Conservation (phyloP, 805 yeast genomes). For the Metschnikowia corniflorae region DNA sequence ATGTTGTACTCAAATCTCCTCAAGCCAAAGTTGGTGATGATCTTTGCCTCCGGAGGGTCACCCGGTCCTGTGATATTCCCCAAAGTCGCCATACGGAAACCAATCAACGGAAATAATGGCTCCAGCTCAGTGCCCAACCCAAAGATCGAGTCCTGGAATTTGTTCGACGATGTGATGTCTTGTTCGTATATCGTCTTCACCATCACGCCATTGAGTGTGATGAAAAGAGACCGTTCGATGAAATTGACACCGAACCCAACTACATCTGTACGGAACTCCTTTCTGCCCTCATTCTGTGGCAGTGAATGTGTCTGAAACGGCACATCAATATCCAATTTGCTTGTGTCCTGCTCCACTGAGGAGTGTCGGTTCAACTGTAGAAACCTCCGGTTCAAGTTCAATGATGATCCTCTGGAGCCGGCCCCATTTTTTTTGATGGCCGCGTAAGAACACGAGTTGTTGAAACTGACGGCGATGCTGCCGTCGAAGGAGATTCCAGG, state of each 20-base stretch:
- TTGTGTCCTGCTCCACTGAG: constrained; percentile 27
- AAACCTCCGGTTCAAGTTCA: constrained; percentile 36
- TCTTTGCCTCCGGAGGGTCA: constrained; percentile 16
- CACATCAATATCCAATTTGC: constrained; percentile 35
- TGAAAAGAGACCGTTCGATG: constrained; percentile 58
- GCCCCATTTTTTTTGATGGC: constrained; percentile 32
- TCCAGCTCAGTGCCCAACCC: constrained; percentile 16
- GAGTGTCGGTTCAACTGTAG: constrained; percentile 28
- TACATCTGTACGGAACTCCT: constrained; percentile 49
- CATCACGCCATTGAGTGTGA: constrained; percentile 74
- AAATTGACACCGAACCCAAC: constrained; percentile 86
- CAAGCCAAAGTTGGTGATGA: constrained; percentile 55
- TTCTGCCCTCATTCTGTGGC: constrained; percentile 22
- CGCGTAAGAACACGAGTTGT: constrained; percentile 37
- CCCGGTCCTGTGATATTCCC: constrained; percentile 1
- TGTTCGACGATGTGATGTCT: constrained; percentile 13
- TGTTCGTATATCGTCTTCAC: constrained; percentile 15
- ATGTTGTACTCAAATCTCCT: constrained; percentile 61
- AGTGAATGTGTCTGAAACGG: constrained; percentile 28
- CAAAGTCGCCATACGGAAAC: constrained; percentile 15
- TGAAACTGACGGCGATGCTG: constrained; percentile 40
- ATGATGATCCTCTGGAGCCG: constrained; percentile 26
- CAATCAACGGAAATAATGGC: constrained; percentile 18
- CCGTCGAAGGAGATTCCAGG: constrained; percentile 41
- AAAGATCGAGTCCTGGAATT: constrained; percentile 42